Conservation (phyloP, 805 yeast species). For the Suhomyces kilbournensis region DNA sequence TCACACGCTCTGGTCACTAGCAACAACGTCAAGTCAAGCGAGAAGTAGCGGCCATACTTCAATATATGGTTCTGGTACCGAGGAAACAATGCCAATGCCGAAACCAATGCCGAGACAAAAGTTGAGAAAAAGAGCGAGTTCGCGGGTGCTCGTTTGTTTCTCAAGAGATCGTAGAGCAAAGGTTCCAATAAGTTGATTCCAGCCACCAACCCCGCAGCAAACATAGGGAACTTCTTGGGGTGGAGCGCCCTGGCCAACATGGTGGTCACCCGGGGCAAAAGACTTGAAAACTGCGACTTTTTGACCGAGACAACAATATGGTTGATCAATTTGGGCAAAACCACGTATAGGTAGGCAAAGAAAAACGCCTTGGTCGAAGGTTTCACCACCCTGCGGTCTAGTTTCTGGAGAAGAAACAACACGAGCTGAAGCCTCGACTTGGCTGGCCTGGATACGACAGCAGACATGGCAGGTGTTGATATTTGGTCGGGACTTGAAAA, state of each 20-base stretch:
- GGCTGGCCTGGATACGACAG: neutral
- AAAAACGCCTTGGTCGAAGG: slow-evolving; percentile 29
- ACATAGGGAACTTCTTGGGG: slow-evolving; percentile 32
- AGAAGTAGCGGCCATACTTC: slow-evolving; percentile 27
- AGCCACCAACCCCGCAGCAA: slow-evolving; percentile 31
- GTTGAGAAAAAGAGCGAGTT: slow-evolving; percentile 18
- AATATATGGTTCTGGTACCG: slow-evolving; percentile 30
- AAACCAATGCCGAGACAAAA: slow-evolving; percentile 25
- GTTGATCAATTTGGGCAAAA: slow-evolving; percentile 27
- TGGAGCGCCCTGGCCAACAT: slow-evolving; percentile 24
- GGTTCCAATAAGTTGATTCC: slow-evolving; percentile 26
- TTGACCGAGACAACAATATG: slow-evolving; percentile 11
- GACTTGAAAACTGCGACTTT: slow-evolving; percentile 14
- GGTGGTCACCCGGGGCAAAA: slow-evolving; percentile 14
- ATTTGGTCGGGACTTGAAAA: neutral
- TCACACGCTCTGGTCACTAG: slow-evolving; percentile 36
- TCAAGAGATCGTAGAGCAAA: neutral
- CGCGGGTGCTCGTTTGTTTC: neutral
- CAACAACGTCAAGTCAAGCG: slow-evolving; percentile 36
- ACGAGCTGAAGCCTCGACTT: neutral
- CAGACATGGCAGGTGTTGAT: neutral
- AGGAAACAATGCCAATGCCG: slow-evolving; percentile 28
- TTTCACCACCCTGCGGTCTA: slow-evolving; percentile 1
- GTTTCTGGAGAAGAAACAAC: neutral
- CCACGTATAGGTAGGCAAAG: slow-evolving; percentile 33